Conservation (phyloP, 768 basidiomycete species). For the Collybia sp. region DNA sequence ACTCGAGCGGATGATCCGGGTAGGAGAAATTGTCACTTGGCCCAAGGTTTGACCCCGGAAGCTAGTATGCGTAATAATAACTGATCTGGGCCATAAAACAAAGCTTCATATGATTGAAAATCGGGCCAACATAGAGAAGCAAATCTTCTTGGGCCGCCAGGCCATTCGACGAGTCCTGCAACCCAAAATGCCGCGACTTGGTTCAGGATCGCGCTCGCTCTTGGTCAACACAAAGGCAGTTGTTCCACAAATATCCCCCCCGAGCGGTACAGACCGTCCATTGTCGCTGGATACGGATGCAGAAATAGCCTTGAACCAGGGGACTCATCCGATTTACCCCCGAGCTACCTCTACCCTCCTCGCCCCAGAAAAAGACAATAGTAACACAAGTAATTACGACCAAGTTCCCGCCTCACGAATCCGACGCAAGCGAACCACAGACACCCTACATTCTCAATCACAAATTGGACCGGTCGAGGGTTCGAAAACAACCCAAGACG, state of each 20-base stretch:
- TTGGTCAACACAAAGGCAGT: slow-evolving; percentile 10
- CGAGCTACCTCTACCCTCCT: slow-evolving; percentile 14
- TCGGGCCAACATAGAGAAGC: slow-evolving; percentile 77
- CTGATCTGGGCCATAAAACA: not conserved
- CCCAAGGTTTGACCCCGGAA: slow-evolving; percentile 62
- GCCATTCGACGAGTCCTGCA: slow-evolving; percentile 56
- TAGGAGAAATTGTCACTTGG: slow-evolving; percentile 93
- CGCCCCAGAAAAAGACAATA: too few relatives aligned
- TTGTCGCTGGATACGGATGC: slow-evolving; percentile 78
- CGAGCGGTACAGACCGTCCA: slow-evolving; percentile 45
- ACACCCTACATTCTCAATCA: not conserved
- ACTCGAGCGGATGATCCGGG: slow-evolving; percentile 79
- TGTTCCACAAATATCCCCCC: slow-evolving; percentile 23
- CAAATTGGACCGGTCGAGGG: too few relatives aligned
- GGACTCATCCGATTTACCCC: slow-evolving; percentile 51
- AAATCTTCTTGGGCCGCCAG: slow-evolving; percentile 77
- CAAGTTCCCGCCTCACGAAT: too few relatives aligned
- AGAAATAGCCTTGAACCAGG: slow-evolving; percentile 63
- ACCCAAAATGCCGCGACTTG: slow-evolving; percentile 15
- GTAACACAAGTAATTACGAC: too few relatives aligned
- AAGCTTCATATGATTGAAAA: slow-evolving; percentile 95
- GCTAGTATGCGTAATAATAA: not conserved
- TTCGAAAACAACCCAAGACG: slow-evolving; percentile 15
- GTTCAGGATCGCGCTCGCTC: slow-evolving; percentile 5
- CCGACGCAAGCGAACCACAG: slow-evolving; percentile 1